Conservation (phyloP, 1,284 basidiomycete genomes). For the Ceratobasidium sp. region DNA sequence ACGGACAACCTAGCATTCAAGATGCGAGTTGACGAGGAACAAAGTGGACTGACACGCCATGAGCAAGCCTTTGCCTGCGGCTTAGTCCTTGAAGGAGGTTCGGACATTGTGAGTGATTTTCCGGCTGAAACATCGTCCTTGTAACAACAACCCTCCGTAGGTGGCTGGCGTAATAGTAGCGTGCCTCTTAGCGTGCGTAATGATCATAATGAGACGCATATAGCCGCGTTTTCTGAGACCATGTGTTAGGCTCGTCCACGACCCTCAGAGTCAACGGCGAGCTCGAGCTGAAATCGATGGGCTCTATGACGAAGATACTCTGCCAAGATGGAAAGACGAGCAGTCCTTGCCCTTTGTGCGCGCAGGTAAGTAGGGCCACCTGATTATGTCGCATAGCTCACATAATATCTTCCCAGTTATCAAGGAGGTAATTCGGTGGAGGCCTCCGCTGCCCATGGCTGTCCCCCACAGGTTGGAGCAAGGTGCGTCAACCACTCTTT, state of each 20-base stretch:
- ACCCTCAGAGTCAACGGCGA: neutral
- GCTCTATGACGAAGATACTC: conserved; percentile 25
- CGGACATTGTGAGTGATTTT: conserved; percentile 22
- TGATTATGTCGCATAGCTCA: neutral
- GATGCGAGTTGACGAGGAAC: neutral
- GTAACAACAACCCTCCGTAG: neutral
- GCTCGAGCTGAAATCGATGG: conserved; percentile 23
- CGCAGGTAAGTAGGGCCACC: neutral
- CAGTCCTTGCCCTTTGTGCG: conserved; percentile 15
- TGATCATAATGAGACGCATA: neutral
- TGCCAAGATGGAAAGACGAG: conserved; percentile 29
- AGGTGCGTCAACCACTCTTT: neutral
- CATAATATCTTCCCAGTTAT: neutral
- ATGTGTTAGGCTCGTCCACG: conserved; percentile 19
- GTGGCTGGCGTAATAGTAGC: conserved; percentile 16
- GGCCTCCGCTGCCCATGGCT: conserved; percentile 26
- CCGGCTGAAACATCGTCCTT: neutral
- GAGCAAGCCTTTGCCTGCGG: conserved; percentile 12
- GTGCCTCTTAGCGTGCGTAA: conserved; percentile 17
- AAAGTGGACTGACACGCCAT: conserved; percentile 1
- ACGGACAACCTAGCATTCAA: conserved; percentile 27
- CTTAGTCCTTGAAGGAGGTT: conserved; percentile 25
- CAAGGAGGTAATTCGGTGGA: conserved; percentile 29
- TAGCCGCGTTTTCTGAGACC: neutral
- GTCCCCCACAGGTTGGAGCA: conserved; percentile 26